Evolutionary conservation across 768 basidiomycete genomes (phyloP).

Genomic region (Solioccasus polychromus): DNA sequence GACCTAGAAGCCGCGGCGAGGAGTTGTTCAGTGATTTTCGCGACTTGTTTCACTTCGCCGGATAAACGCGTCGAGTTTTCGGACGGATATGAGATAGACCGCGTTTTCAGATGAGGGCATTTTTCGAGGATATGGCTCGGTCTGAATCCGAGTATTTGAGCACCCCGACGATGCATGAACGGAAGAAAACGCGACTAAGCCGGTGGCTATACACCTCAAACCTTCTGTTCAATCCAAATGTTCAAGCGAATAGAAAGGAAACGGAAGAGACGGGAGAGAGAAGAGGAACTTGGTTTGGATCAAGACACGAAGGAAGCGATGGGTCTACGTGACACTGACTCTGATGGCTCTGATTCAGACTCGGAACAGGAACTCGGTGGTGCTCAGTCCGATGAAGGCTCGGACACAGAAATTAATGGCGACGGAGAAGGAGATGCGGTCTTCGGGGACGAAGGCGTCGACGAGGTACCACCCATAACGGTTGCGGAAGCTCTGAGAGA

Average conservation of each 20-base stretch:
- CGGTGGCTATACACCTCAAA: conserved; percentile 24
- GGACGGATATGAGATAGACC: neutral
- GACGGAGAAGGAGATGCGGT: conserved; percentile 28
- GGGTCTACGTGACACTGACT: conserved; percentile 72
- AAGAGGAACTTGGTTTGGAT: conserved; percentile 63
- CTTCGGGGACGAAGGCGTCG: conserved; percentile 21
- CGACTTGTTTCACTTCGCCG: conserved; percentile 9
- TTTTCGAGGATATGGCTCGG: conserved; percentile 12
- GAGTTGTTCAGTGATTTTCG: conserved; percentile 30
- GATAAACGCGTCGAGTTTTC: neutral
- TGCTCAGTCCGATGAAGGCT: conserved; percentile 32
- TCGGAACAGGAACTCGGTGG: conserved; percentile 36
- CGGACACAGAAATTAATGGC: conserved; percentile 15
- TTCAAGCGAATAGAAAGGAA: conserved; percentile 79
- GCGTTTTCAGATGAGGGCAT: neutral
- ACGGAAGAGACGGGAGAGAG: conserved; percentile 55
- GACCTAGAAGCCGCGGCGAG: conserved; percentile 33
- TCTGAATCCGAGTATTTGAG: conserved; percentile 16
- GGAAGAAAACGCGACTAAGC: conserved; percentile 18
- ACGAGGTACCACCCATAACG: conserved; percentile 45
- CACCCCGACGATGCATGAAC: conserved; percentile 29
- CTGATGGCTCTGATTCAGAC: conserved; percentile 60
- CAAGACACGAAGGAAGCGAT: conserved; percentile 61
- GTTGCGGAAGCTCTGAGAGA: conserved; percentile 59
- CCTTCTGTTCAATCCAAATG: conserved; percentile 38